A percentile compares a stretch with the other conserved stretches of the same genome.
phyloP scores from a whole-genome alignment of 2,329 filamentous ascomycete species.

The Penicillium janthinellum region DNA sequence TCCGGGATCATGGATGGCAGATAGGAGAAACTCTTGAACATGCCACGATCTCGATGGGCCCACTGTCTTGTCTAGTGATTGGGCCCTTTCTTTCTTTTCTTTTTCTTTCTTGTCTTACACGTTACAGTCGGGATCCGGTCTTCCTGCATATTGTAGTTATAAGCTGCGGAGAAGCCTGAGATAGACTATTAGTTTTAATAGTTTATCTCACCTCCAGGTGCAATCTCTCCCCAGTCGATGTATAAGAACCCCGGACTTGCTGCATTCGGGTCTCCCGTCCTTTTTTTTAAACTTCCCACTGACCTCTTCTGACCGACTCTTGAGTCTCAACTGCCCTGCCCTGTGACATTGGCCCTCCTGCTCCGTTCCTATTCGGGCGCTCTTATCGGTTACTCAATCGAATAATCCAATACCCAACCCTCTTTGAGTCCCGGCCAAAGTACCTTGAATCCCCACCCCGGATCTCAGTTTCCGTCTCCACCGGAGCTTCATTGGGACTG shows the following conservation, averaged over 20 bases:
- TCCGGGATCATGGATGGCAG: background rate
- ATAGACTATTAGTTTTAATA: background rate
- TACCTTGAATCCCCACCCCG: constrained; percentile 6
- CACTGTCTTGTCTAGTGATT: background rate
- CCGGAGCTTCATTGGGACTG: constrained; percentile 10
- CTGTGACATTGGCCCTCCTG: background rate
- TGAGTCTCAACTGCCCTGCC: background rate
- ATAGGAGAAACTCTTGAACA: constrained; percentile 1
- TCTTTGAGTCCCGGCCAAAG: background rate
- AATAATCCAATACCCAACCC: constrained; percentile 13
- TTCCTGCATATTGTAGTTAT: background rate
- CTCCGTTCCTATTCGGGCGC: constrained; percentile 3
- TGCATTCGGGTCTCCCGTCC: constrained; percentile 15
- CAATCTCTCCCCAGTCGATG: background rate
- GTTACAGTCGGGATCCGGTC: background rate
- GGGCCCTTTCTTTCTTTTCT: constrained; percentile 1
- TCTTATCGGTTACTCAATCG: constrained; percentile 22
- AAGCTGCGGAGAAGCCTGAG: too few species aligned
- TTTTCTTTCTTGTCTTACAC: constrained; percentile 1
- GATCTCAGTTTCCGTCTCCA: constrained; percentile 21
- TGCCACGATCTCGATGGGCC: constrained; percentile 3
- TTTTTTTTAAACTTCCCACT: background rate
- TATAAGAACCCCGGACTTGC: constrained; percentile 18
- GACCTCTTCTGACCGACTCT: constrained; percentile 15
- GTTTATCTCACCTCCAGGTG: background rate